Conservation (phyloP, 108 stramenopile genomes). For the Cyclostephanos invisitatus region DNA sequence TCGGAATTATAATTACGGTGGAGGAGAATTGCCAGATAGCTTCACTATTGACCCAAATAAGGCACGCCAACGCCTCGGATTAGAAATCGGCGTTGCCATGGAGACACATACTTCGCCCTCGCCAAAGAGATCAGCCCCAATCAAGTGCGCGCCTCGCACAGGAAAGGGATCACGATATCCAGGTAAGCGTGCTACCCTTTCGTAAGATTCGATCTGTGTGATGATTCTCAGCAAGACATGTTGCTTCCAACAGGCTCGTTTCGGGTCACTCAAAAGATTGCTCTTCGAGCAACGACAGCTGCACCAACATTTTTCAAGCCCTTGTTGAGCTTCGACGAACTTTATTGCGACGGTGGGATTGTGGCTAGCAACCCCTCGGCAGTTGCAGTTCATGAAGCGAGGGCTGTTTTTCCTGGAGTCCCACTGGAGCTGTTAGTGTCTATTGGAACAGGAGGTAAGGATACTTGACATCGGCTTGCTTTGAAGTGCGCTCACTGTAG, state of each 20-base stretch:
- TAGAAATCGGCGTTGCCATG: conserved; percentile 46
- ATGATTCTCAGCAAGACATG: not conserved
- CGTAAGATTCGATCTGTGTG: not conserved
- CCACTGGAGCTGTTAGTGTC: conserved; percentile 84
- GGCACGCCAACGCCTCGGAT: conserved; percentile 63
- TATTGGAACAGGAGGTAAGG: conserved; percentile 69
- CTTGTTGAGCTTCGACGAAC: conserved; percentile 79
- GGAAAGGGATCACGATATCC: conserved; percentile 73
- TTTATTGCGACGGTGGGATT: conserved; percentile 88
- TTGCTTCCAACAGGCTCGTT: conserved; percentile 58
- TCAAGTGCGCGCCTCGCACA: conserved; percentile 49
- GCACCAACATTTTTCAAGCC: conserved; percentile 91
- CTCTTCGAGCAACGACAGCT: conserved; percentile 82
- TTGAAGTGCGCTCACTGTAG: not conserved
- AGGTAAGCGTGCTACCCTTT: conserved; percentile 13
- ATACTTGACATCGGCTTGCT: conserved; percentile 1
- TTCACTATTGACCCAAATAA: conserved; percentile 69
- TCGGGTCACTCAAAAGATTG: conserved; percentile 79
- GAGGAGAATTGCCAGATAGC: conserved; percentile 75
- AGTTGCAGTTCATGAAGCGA: conserved; percentile 87
- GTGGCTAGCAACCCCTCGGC: conserved; percentile 87
- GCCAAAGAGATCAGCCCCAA: not conserved
- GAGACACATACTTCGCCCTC: conserved; percentile 8
- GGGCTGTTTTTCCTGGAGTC: conserved; percentile 73
- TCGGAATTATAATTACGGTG: conserved; percentile 86